Evolutionary conservation across 2,329 filamentous ascomycete genomes (phyloP).

Genomic region (Colletotrichum tamarilloi): DNA sequence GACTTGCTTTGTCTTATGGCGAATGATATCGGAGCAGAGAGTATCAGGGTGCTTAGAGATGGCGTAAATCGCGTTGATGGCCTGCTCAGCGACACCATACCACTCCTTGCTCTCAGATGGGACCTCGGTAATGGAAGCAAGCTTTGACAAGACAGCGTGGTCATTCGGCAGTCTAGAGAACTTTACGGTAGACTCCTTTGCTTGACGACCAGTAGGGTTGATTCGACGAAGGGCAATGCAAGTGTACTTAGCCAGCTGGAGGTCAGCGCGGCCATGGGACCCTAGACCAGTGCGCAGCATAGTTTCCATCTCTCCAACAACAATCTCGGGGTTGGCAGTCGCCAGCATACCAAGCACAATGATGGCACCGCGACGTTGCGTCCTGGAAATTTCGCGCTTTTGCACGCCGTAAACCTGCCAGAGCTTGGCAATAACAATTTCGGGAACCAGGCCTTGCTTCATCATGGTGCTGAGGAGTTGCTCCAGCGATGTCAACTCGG

Average conservation of each 20-base stretch:
- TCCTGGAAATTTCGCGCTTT: slow-evolving; percentile 90
- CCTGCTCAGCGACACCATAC: slow-evolving; percentile 95
- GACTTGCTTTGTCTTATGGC: slow-evolving; percentile 85
- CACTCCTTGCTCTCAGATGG: slow-evolving; percentile 93
- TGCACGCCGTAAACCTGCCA: slow-evolving; percentile 99
- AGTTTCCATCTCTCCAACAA: slow-evolving; percentile 93
- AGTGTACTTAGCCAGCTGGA: slow-evolving; percentile 93
- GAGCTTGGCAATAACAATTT: slow-evolving; percentile 87
- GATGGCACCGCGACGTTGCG: slow-evolving; percentile 90
- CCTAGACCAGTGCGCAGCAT: slow-evolving; percentile 93
- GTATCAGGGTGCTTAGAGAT: slow-evolving; percentile 94
- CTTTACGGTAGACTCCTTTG: slow-evolving; percentile 75
- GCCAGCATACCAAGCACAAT: slow-evolving; percentile 98
- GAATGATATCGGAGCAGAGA: slow-evolving; percentile 89
- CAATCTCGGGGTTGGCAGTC: slow-evolving; percentile 90
- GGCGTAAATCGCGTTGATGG: slow-evolving; percentile 93
- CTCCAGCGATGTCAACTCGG: slow-evolving; percentile 94
- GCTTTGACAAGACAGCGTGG: slow-evolving; percentile 83
- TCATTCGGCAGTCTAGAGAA: slow-evolving; percentile 89
- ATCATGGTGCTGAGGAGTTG: slow-evolving; percentile 98
- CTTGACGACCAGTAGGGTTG: slow-evolving; percentile 84
- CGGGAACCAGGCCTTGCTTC: slow-evolving; percentile 88
- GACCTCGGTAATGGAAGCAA: slow-evolving; percentile 88
- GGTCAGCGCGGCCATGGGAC: slow-evolving; percentile 80
- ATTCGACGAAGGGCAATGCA: slow-evolving; percentile 93